These are phyloP conservation scores for Phytopythium montanum DNA, from an alignment of 352 stramenopile species.

Conservation along the genomic window DNA sequence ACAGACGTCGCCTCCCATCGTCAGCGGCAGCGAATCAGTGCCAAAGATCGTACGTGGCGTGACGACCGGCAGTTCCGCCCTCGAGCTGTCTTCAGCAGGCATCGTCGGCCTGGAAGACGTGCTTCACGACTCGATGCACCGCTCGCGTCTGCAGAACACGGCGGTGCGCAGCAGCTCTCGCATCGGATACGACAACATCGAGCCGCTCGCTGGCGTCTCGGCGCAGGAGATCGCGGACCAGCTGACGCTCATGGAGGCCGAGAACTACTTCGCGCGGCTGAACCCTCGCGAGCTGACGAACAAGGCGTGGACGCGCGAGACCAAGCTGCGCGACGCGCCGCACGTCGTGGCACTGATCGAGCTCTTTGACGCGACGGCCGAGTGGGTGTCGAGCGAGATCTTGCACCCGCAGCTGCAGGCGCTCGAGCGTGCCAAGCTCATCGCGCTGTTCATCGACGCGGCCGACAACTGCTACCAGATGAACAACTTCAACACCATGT, in stretches of 20 bases:
- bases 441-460: conserved; percentile 82
- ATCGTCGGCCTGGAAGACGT: conserved; percentile 39
- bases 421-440: conserved; percentile 74
- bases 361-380: conserved; percentile 78
- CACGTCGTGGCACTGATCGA: conserved; percentile 85
- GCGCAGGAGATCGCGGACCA: conserved; percentile 77
- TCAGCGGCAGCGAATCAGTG: conserved; percentile 21
- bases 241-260: conserved; percentile 75
- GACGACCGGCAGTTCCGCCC: conserved; percentile 56
- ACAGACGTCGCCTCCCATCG: background rate
- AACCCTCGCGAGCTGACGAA: conserved; percentile 79
- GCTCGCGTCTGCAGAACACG: conserved; percentile 38
- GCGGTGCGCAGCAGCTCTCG: conserved; percentile 56
- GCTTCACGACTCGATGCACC: conserved; percentile 73
- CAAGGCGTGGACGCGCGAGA: conserved; percentile 83
- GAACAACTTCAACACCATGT: conserved; percentile 90
- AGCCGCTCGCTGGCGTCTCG: conserved; percentile 56
- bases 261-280: conserved; percentile 70
- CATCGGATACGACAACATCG: conserved; percentile 76
- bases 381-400: conserved; percentile 88
- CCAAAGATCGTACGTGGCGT: conserved; percentile 65
- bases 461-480: conserved; percentile 80
- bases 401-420: conserved; percentile 81
- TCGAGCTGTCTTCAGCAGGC: background rate
- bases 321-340: conserved; percentile 74